Base-by-base conservation (phyloP, 2,329 filamentous ascomycete species). In the Lachnellula hyalina region DNA sequence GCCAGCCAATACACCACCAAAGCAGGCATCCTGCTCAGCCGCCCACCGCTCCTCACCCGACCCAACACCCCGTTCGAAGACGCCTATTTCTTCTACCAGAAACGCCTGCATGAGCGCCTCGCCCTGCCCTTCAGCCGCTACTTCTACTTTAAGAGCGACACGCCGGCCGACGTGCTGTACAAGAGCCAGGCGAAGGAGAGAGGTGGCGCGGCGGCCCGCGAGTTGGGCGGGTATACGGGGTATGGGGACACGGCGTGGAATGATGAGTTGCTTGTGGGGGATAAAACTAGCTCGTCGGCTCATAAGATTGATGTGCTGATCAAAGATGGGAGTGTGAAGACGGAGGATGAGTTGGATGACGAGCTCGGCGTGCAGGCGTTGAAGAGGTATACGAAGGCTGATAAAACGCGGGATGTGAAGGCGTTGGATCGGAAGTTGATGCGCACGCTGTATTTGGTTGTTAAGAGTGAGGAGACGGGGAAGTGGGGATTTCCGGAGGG, bases 11-110 rank as follows among this genome's bases (percentile, higher is more conserved):
- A 79, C 73, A 71, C 69, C 61, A 72, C 81, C 68, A 75, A 79
- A 63, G 79, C 85, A 55, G 88, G 90, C 61, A 79, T 96, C 56
- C 83, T 97, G 63, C 84, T 99, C 60, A 94, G 91, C 46, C 90
- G 94, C 28, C 84, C 94, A 47, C 94, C 94, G 6, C 77, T 95
- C 56, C 79, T 99, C 66, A 97, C 94, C 25, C 87, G 89, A 63
- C 79, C 87, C 58, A 85, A 93, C 52, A 89, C 88, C 35, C 80
- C 89, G 12, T 97, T 99, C 73, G 94, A 99, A 73, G 88, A 90
- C 68, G 81, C 93, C 61, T 97, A 87, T 75, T 96, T 87, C 78
- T 91, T 99, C 71, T 99, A 99, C 76, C 94, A 99, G 76, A 93
- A 93, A 66, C 90, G 94, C 14, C 81, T 99, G 57, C 96, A 97